Percentiles rank a stretch among this genome's conserved stretches.
These are phyloP conservation scores for Tricholoma bakamatsutake DNA, from an alignment of 768 basidiomycete genomes.

Conservation along the genomic window DNA sequence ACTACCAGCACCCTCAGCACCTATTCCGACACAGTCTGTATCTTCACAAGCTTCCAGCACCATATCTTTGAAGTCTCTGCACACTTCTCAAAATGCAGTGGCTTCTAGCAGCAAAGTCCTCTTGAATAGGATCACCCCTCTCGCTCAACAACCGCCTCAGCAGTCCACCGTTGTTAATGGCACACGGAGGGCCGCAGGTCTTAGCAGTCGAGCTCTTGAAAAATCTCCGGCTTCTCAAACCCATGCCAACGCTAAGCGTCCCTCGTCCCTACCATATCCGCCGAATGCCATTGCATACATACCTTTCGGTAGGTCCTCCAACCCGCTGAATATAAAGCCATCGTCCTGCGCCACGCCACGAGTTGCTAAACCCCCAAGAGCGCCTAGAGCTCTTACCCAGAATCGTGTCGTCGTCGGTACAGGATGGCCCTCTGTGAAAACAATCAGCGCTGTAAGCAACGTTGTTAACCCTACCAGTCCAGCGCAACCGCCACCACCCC, in stretches of 20 bases:
- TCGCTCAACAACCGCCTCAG: background rate
- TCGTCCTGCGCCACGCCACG: conserved; percentile 20
- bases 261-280: conserved; percentile 29
- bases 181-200: conserved; percentile 3
- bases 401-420: conserved; percentile 41
- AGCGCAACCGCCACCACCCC: conserved; percentile 12
- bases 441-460: conserved; percentile 9
- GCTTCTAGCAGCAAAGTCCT: conserved; percentile 34
- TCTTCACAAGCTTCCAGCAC: background rate
- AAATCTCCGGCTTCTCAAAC: conserved; percentile 11
- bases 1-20: background rate
- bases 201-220: conserved; percentile 17
- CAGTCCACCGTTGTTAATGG: conserved; percentile 1
- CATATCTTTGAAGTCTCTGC: background rate
- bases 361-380: conserved; percentile 20
- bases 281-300: conserved; percentile 32
- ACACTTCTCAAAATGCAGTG: conserved; percentile 21
- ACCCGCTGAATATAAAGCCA: conserved; percentile 52
- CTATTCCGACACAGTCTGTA: background rate
- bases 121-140: conserved; percentile 8
- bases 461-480: conserved; percentile 12
- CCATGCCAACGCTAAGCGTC: background rate
- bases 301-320: conserved; percentile 37
- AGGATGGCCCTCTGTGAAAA: conserved; percentile 38
- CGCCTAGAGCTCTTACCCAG: conserved; percentile 19